Percentiles rank a stretch among this genome's conserved stretches.
Evolutionary conservation across 1,139 yeast genomes (phyloP).

Genomic region (Hanseniaspora uvarum): DNA sequence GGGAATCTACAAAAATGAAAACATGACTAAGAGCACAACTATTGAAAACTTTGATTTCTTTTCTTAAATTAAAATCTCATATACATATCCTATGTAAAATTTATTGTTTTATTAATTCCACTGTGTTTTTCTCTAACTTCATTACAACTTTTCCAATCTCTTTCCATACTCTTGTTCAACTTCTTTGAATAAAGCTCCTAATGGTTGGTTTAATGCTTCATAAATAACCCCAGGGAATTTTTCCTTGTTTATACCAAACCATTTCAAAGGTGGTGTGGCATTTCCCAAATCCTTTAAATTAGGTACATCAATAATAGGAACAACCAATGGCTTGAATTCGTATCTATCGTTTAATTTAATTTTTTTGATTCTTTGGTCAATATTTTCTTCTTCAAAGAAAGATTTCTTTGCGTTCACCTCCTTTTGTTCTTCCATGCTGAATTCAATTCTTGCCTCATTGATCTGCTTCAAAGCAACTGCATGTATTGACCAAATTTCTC

Average conservation of each 20-base stretch:
- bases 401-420: constrained; percentile 24
- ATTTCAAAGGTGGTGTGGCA: constrained; percentile 95
- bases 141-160: constrained; percentile 23
- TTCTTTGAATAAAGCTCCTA: constrained; percentile 64
- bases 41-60: constrained; percentile 50
- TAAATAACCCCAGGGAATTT: constrained; percentile 80
- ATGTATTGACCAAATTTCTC: constrained; percentile 86
- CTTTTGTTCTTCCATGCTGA: constrained; percentile 31
- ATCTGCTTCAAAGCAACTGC: constrained; percentile 46
- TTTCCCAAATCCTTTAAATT: constrained; percentile 83
- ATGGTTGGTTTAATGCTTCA: constrained; percentile 58
- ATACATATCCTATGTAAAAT: constrained; percentile 1
- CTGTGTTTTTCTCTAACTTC: no score
- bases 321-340: constrained; percentile 53
- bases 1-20: constrained; percentile 87
- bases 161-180: constrained; percentile 38
- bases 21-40: constrained; percentile 80
- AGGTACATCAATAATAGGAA: constrained; percentile 81
- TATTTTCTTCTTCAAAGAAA: constrained; percentile 32
- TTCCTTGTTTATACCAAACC: constrained; percentile 89
- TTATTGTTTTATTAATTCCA: neutral
- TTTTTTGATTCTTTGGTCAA: constrained; percentile 52
- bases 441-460: constrained; percentile 31
- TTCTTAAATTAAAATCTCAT: constrained; percentile 12
- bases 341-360: constrained; percentile 54